Evolutionary conservation across 176 grass and related monocot species (phyloP).

Genomic region (Zizania latifolia): DNA sequence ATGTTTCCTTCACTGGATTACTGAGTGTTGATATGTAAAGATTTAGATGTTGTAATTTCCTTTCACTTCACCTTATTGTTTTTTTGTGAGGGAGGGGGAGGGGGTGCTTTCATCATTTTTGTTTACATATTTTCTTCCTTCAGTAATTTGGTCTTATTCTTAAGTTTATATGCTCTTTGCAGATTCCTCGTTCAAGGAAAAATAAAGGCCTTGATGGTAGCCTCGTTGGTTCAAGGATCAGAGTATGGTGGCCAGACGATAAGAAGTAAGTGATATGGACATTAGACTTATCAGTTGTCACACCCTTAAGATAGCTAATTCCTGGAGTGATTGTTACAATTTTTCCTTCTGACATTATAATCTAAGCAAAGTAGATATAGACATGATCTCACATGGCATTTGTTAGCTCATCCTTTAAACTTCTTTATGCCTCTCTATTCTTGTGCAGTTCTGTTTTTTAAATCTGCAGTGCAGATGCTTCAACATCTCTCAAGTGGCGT

Average conservation of each 20-base stretch:
- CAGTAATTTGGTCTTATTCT: constrained; percentile 16
- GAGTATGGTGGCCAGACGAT: constrained; percentile 99
- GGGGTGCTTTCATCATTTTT: not conserved
- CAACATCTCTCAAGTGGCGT: not conserved
- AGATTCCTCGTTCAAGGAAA: constrained; percentile 57
- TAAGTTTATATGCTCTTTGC: constrained; percentile 12
- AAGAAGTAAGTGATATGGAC: constrained; percentile 54
- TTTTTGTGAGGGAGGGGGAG: too few species aligned
- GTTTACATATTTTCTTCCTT: not conserved
- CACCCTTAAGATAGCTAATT: not conserved
- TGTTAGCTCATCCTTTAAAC: not conserved
- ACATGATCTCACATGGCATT: not conserved
- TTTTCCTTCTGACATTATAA: not conserved
- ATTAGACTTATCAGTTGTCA: not conserved
- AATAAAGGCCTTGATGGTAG: constrained; percentile 53
- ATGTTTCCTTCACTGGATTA: not conserved
- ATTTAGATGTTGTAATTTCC: not conserved
- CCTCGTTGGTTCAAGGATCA: constrained; percentile 64
- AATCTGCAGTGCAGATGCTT: not conserved
- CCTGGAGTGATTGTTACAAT: not conserved
- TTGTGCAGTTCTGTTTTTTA: not conserved
- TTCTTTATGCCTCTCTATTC: constrained; percentile 2
- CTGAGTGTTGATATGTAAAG: not conserved
- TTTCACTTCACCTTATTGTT: not conserved
- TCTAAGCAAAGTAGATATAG: not conserved